Evolutionary conservation across 805 yeast genomes (phyloP), one percentile per base, ranked within the genome.

Genomic region (Zygosaccharomyces lentus): DNA sequence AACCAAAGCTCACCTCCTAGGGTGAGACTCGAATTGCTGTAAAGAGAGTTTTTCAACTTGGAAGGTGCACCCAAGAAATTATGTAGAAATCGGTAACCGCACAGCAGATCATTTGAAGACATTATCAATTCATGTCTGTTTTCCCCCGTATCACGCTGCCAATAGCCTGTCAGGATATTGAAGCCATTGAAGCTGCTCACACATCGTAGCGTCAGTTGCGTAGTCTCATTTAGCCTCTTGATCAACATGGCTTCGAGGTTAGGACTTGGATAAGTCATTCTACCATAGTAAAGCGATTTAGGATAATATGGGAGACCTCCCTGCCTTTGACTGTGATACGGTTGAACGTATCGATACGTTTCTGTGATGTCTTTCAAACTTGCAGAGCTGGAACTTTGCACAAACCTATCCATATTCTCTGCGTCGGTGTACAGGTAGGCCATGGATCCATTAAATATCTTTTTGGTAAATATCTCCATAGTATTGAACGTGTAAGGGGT

Each of bases 1-100:
- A 84, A 85, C 91, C 96, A 93, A 3, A 88, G 52, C 66, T 93
- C 99, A 8, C 84, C 78, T 0, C 99, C 99, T 0, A 87, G 54
- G 0, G 89, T 80, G 1, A 81, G 74, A 36, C 80, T 80, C 10
- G 93, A 81, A 48, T 78, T 79, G 56, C 77, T 81, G 55, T 79
- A 71, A 9, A 71, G 70, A 17, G 74, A 66, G 13, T 70, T 71
- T 39, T 63, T 70, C 31, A 68, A 64, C 41, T 65, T 61, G 17
- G 68, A 66, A 8, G 69, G 67, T 36, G 65, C 64, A 16, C 65
- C 67, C 21, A 61, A 53, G 46, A 88, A 69, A 57, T 84, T 86
- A 62, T 86, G 87, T 31, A 91, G 70, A 42, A 84, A 80, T 46
- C 97, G 72, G 51, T 87, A 76, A 0, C 99, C 99, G 10, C 88